Percentiles rank a stretch among this genome's conserved stretches.
These are phyloP conservation scores for Trypanosoma brucei DNA, from an alignment of 208 protist species.

Conservation along the genomic window DNA sequence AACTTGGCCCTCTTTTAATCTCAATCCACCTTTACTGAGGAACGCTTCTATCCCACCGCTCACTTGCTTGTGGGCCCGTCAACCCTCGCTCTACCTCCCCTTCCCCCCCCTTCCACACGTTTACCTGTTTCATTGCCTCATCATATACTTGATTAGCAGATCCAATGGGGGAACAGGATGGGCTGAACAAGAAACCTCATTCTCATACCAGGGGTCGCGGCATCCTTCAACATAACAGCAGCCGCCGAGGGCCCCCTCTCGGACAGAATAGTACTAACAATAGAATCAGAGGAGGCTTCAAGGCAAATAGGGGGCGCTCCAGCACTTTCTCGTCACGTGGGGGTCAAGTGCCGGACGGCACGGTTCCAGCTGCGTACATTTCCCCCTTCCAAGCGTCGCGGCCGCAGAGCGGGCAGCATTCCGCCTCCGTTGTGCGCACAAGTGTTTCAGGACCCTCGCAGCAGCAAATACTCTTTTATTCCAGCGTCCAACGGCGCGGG, in stretches of 20 bases:
- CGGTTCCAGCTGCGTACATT: constrained; percentile 35
- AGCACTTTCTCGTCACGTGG: background rate
- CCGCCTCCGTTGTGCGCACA: constrained; percentile 63
- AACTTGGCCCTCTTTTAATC: too few relatives aligned
- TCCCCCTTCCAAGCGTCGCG: constrained; percentile 59
- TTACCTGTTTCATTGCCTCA: too few relatives aligned
- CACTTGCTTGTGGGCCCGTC: too few relatives aligned
- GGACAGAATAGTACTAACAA: background rate
- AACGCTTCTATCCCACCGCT: too few relatives aligned
- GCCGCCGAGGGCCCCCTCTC: background rate
- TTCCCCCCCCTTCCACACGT: too few relatives aligned
- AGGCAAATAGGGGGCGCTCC: background rate
- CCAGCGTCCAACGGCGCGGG: constrained; percentile 74
- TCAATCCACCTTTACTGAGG: too few relatives aligned
- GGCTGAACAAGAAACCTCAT: background rate
- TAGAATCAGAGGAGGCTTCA: background rate
- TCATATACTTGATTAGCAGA: background rate
- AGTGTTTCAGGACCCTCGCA: constrained; percentile 28
- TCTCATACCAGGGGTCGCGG: background rate
- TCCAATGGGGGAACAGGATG: background rate
- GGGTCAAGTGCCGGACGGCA: constrained; percentile 6
- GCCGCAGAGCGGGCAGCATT: constrained; percentile 58
- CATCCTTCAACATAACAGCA: background rate
- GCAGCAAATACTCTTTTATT: constrained; percentile 77
- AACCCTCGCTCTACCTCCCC: too few relatives aligned